Conservation (phyloP, 495 filamentous ascomycete genomes). For the Penicillium fimorum region DNA sequence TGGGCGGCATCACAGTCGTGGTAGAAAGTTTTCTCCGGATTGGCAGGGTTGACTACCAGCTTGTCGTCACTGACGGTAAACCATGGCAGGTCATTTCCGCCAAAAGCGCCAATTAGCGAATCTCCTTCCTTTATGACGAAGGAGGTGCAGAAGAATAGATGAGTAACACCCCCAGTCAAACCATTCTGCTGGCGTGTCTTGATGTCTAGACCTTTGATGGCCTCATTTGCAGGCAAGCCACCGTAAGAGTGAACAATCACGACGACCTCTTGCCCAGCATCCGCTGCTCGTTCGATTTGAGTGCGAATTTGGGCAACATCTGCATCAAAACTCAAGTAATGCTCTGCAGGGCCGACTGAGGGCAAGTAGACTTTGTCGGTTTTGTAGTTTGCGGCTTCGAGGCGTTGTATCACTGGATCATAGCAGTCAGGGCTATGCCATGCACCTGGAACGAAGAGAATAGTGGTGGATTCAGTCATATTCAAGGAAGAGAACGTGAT, state of each 20-base stretch:
- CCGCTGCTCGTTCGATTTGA: conserved; percentile 19
- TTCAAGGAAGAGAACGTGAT: background rate
- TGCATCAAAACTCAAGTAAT: background rate
- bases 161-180: conserved; percentile 37
- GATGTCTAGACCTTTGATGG: conserved; percentile 38
- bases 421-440: conserved; percentile 44
- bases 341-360: conserved; percentile 20
- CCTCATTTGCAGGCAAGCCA: conserved; percentile 39
- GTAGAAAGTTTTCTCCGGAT: background rate
- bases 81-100: conserved; percentile 19
- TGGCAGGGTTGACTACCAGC: conserved; percentile 1
- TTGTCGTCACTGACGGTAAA: conserved; percentile 9
- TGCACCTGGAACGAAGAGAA: conserved; percentile 49
- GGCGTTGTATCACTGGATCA: conserved; percentile 30
- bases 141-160: conserved; percentile 37
- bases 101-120: conserved; percentile 11
- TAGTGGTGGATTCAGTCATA: conserved; percentile 8
- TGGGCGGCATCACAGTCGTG: conserved; percentile 1
- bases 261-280: conserved; percentile 35
- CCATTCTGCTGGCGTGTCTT: conserved; percentile 28
- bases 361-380: conserved; percentile 39
- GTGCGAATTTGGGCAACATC: conserved; percentile 10
- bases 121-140: conserved; percentile 29
- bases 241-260: conserved; percentile 44
- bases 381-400: conserved; percentile 36